Evolutionary conservation across 805 yeast species (phyloP).

Genomic region (Limtongozyma cylindracea): DNA sequence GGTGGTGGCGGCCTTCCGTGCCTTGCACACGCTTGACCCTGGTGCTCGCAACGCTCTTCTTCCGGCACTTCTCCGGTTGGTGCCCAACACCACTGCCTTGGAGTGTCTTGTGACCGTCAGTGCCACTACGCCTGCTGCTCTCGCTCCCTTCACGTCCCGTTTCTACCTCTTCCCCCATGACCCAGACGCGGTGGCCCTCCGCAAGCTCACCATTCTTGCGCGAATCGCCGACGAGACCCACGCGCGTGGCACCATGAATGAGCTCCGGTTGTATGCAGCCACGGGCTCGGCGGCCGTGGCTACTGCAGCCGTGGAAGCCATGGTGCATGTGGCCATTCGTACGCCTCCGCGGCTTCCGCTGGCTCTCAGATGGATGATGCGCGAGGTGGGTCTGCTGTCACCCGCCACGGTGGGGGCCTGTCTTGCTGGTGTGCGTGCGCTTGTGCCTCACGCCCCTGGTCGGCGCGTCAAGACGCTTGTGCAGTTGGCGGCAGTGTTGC

Average conservation of each 20-base stretch:
- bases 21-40: slow-evolving; percentile 11
- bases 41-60: too few relatives aligned
- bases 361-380: too few relatives aligned
- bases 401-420: too few relatives aligned
- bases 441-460: too few relatives aligned
- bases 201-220: slow-evolving; percentile 34
- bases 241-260: slow-evolving; percentile 24
- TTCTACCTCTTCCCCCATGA: slow-evolving; percentile 39
- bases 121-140: slow-evolving; percentile 25
- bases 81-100: slow-evolving; percentile 34
- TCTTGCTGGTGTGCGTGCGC: too few relatives aligned
- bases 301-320: too few relatives aligned
- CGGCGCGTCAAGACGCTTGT: too few relatives aligned
- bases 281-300: too few relatives aligned
- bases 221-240: slow-evolving; percentile 26
- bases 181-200: slow-evolving; percentile 11
- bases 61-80: slow-evolving; percentile 20
- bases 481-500: too few relatives aligned
- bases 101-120: slow-evolving; percentile 28
- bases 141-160: slow-evolving; percentile 22
- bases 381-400: too few relatives aligned
- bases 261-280: slow-evolving; percentile 34
- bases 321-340: too few relatives aligned
- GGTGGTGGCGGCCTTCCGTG: slow-evolving; percentile 4
- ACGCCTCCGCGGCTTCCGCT: too few relatives aligned